These are phyloP conservation scores for Adenanthera pavonina DNA, from an alignment of 306 rosid species.

Conservation along the genomic window DNA sequence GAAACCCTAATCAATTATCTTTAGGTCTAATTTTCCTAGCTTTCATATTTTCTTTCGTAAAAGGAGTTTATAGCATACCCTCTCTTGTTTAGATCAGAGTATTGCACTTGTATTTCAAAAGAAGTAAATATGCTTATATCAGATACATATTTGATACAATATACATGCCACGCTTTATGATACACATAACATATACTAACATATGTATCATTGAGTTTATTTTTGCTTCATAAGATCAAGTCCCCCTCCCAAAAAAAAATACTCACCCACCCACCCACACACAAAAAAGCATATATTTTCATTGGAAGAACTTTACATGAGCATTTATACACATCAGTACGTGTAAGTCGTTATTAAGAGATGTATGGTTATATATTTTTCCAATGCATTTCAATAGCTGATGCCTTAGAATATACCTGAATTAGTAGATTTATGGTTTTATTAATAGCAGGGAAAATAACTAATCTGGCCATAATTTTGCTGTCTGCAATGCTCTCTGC, in stretches of 20 bases:
- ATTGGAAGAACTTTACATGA: not conserved
- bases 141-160: too few species aligned
- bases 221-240: too few species aligned
- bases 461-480: conserved; percentile 61
- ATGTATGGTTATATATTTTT: not conserved
- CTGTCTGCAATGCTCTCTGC: conserved; percentile 44
- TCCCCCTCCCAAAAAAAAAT: too few species aligned
- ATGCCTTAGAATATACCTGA: not conserved
- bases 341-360: not conserved
- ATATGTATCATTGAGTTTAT: too few species aligned
- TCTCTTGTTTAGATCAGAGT: too few species aligned
- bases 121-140: too few species aligned
- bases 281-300: too few species aligned
- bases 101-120: too few species aligned
- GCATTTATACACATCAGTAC: not conserved
- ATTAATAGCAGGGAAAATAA: conserved; percentile 58
- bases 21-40: not conserved
- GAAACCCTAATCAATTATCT: not conserved
- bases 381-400: not conserved
- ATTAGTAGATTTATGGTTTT: conserved; percentile 26
- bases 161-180: too few species aligned
- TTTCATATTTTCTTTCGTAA: not conserved
- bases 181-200: too few species aligned
- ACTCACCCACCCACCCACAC: too few species aligned
- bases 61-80: not conserved